Evolutionary conservation across 768 basidiomycete genomes (phyloP).

Genomic region (Calocybe indica): DNA sequence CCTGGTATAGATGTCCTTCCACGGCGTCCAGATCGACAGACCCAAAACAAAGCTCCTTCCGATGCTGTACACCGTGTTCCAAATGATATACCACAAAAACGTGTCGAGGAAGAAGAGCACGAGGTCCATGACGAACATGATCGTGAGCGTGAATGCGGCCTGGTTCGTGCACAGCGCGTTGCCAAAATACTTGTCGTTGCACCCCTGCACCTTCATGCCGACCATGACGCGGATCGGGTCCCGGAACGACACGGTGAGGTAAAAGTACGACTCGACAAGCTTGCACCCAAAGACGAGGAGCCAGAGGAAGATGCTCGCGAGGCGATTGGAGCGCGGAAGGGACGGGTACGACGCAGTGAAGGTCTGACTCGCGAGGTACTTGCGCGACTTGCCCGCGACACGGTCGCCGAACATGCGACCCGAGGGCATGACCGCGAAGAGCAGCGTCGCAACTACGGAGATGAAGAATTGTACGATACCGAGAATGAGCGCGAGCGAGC

Average conservation of each 20-base stretch:
- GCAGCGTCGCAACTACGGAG: constrained; percentile 75
- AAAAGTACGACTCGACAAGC: constrained; percentile 96
- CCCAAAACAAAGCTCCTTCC: constrained; percentile 85
- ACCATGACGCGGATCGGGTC: constrained; percentile 95
- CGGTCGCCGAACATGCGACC: constrained; percentile 99
- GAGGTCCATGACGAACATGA: constrained; percentile 99
- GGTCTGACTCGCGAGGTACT: constrained; percentile 97
- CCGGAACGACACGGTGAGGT: constrained; percentile 90
- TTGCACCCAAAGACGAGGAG: constrained; percentile 94
- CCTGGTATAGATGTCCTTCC: constrained; percentile 95
- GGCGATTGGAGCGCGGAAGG: constrained; percentile 56
- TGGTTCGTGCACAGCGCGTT: constrained; percentile 83
- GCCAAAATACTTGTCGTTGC: constrained; percentile 84
- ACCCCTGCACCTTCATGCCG: constrained; percentile 91
- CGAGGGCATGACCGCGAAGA: constrained; percentile 90
- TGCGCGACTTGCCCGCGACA: constrained; percentile 90
- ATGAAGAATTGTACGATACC: constrained; percentile 97
- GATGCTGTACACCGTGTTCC: constrained; percentile 95
- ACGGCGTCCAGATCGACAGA: constrained; percentile 97
- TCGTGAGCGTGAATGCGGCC: constrained; percentile 88
- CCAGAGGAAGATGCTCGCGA: constrained; percentile 83
- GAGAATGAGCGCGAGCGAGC: constrained; percentile 81
- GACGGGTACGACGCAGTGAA: constrained; percentile 94
- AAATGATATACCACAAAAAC: constrained; percentile 99
- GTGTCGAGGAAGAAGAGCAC: constrained; percentile 98